Percentiles rank a stretch among this genome's conserved stretches.
These are phyloP conservation scores for Phytophthora podocarpi DNA, from an alignment of 352 stramenopile genomes.

Conservation along the genomic window DNA sequence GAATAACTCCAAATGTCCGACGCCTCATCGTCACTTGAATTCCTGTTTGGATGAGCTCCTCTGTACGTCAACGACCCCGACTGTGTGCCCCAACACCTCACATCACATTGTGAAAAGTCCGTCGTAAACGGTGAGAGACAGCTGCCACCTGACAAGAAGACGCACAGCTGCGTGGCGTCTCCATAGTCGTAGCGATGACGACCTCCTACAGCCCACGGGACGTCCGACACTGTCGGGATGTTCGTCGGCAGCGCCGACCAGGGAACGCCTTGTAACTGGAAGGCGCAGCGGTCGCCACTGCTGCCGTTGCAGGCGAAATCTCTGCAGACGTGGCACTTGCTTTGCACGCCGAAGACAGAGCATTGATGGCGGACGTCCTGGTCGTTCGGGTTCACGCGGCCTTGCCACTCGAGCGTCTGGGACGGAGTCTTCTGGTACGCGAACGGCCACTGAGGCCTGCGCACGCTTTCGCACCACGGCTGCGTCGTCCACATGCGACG, in stretches of 20 bases:
- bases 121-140: slow-evolving; percentile 80
- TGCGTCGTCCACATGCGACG: slow-evolving; percentile 85
- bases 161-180: slow-evolving; percentile 79
- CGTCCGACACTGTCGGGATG: slow-evolving; percentile 92
- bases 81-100: slow-evolving; percentile 91
- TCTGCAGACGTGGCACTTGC: slow-evolving; percentile 95
- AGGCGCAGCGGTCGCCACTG: slow-evolving; percentile 63
- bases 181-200: slow-evolving; percentile 94
- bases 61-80: slow-evolving; percentile 42
- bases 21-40: slow-evolving; percentile 44
- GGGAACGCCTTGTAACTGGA: slow-evolving; percentile 93
- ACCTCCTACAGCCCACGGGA: slow-evolving; percentile 92
- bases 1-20: slow-evolving; percentile 78
- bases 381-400: slow-evolving; percentile 83
- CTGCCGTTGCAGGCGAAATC: slow-evolving; percentile 78
- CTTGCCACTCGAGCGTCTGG: slow-evolving; percentile 89
- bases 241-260: slow-evolving; percentile 80
- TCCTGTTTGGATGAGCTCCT: slow-evolving; percentile 41
- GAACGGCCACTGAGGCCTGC: slow-evolving; percentile 92
- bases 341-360: slow-evolving; percentile 84
- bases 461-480: slow-evolving; percentile 88
- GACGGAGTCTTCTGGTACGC: slow-evolving; percentile 88
- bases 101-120: slow-evolving; percentile 89
- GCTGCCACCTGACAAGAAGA: slow-evolving; percentile 87
- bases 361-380: slow-evolving; percentile 95